These are phyloP conservation scores for Yarrowia sp. DNA, from an alignment of 805 yeast species.

Conservation along the genomic window DNA sequence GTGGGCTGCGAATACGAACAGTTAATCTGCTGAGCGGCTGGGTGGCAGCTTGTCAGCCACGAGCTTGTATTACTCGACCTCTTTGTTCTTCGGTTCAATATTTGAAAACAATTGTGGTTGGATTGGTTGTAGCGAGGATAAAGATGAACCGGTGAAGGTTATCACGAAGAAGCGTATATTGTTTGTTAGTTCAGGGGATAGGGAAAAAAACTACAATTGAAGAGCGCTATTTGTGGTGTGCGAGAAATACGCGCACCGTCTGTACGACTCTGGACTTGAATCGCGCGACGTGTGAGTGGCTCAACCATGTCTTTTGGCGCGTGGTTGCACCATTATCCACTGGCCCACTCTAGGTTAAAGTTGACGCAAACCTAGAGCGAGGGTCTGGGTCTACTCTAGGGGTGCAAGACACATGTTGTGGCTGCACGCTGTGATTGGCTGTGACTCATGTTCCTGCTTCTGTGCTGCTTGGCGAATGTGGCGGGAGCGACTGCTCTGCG, in stretches of 20 bases:
- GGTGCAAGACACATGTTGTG: conserved; percentile 17
- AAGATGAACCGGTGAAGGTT: not conserved
- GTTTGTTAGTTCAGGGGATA: too few species aligned
- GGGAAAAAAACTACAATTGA: too few species aligned
- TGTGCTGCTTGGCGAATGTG: not conserved
- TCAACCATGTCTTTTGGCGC: too few species aligned
- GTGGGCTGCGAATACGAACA: not conserved
- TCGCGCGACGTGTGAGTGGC: too few species aligned
- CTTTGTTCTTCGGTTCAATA: not conserved
- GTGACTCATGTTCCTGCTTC: conserved; percentile 21
- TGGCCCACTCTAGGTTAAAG: too few species aligned
- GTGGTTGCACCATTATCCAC: too few species aligned
- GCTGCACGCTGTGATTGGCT: conserved; percentile 20
- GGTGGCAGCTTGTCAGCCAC: too few species aligned
- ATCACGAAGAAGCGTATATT: not conserved
- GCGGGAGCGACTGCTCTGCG: conserved; percentile 4
- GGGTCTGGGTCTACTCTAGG: not conserved
- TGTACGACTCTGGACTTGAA: too few species aligned
- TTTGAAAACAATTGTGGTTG: not conserved
- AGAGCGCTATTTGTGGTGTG: too few species aligned
- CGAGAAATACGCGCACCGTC: too few species aligned
- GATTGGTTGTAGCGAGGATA: not conserved
- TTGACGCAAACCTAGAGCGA: not conserved
- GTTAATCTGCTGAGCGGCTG: too few species aligned
- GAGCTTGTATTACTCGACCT: not conserved